These are phyloP conservation scores for Rhizoctonia solani DNA, from an alignment of 1,284 basidiomycete genomes.

Conservation along the genomic window DNA sequence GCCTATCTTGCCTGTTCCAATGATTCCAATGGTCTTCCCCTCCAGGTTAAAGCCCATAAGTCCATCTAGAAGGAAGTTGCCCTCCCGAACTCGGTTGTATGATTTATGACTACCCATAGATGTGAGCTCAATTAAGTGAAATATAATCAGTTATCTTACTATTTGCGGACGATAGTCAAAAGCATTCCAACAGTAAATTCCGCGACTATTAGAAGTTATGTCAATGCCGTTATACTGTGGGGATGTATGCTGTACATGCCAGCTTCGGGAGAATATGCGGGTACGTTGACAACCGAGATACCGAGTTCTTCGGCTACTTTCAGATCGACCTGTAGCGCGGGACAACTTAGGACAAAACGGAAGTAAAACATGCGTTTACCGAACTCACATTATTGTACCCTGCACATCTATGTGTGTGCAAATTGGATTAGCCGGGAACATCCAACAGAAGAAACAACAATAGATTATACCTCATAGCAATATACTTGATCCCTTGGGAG, in stretches of 20 bases:
- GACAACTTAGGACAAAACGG: background rate
- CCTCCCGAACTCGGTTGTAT: conserved; percentile 42
- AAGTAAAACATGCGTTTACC: background rate
- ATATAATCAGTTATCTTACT: conserved; percentile 34
- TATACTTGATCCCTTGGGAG: conserved; percentile 38
- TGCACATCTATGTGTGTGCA: conserved; percentile 36
- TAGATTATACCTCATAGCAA: conserved; percentile 41
- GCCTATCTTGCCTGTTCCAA: conserved; percentile 59
- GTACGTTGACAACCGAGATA: conserved; percentile 41
- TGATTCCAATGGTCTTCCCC: conserved; percentile 53
- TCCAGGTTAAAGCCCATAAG: conserved; percentile 48
- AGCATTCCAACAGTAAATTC: conserved; percentile 43
- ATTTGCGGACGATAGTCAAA: conserved; percentile 42
- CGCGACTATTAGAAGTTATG: conserved; percentile 36
- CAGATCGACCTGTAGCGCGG: conserved; percentile 40
- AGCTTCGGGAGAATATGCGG: conserved; percentile 43
- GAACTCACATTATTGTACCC: conserved; percentile 39
- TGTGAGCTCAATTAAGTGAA: background rate
- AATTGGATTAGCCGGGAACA: background rate
- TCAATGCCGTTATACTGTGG: background rate
- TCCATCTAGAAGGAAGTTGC: conserved; percentile 43
- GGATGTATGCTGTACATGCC: conserved; percentile 13
- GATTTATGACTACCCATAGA: conserved; percentile 40
- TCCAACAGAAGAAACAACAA: background rate
- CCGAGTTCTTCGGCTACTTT: conserved; percentile 40